Percentiles rank a stretch among this genome's conserved stretches.
Conservation (phyloP, 306 rosid genomes). For the Inga oerstediana region DNA sequence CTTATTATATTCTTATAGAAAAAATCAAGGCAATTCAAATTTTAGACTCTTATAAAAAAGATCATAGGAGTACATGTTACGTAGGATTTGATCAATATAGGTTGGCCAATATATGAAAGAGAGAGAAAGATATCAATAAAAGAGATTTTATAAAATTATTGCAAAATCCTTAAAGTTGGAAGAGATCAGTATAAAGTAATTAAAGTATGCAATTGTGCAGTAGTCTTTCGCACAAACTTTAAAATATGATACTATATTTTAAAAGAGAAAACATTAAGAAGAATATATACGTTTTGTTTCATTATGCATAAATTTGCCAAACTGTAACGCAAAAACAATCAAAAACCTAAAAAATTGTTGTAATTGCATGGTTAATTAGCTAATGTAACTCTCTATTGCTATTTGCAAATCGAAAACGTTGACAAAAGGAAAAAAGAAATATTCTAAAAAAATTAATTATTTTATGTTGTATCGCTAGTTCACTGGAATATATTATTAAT, state of each 20-base stretch:
- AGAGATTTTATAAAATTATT: not conserved
- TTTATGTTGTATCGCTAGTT: not conserved
- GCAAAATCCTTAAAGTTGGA: not conserved
- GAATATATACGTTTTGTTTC: not conserved
- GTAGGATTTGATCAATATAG: not conserved
- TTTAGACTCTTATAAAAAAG: no score
- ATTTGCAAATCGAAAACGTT: not conserved
- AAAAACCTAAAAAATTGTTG: not conserved
- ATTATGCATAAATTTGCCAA: not conserved
- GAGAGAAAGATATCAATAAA: not conserved
- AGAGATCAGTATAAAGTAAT: not conserved
- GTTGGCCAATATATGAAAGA: not conserved
- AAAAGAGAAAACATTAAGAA: not conserved
- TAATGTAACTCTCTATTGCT: not conserved
- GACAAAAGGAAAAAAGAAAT: not conserved
- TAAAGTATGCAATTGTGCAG: not conserved
- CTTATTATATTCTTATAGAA: no score
- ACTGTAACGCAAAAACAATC: not conserved
- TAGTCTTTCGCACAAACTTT: not conserved
- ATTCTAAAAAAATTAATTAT: not conserved
- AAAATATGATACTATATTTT: not conserved
- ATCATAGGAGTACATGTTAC: not conserved
- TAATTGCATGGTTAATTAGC: not conserved
- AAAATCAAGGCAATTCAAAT: no score
- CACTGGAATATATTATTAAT: not conserved